Evolutionary conservation across 2,329 filamentous ascomycete genomes (phyloP).

Genomic region (Diaporthe sp.): DNA sequence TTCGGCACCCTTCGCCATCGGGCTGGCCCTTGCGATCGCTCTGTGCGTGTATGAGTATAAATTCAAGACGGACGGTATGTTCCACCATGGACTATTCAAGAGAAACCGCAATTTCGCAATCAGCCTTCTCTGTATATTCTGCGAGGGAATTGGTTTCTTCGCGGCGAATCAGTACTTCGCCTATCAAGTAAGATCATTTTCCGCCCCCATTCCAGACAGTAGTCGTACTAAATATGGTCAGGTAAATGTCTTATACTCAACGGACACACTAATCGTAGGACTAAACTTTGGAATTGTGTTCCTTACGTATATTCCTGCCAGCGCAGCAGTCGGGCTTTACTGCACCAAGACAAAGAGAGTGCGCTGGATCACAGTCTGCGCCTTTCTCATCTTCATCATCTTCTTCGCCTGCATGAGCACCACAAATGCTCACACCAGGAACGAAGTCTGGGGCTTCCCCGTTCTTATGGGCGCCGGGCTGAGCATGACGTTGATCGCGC

Average conservation of each 20-base stretch:
- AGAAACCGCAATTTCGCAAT: slow-evolving; percentile 55
- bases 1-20: slow-evolving; percentile 53
- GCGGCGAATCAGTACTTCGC: slow-evolving; percentile 59
- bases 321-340: slow-evolving; percentile 51
- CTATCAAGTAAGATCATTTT: slow-evolving; percentile 47
- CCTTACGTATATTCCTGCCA: slow-evolving; percentile 49
- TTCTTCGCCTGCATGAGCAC: slow-evolving; percentile 56
- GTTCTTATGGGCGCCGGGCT: slow-evolving; percentile 53
- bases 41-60: slow-evolving; percentile 53
- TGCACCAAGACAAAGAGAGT: slow-evolving; percentile 49
- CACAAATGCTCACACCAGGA: slow-evolving; percentile 44
- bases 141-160: slow-evolving; percentile 56
- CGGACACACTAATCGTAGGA: slow-evolving; percentile 51
- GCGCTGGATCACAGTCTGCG: slow-evolving; percentile 46
- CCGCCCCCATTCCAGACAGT: neutral
- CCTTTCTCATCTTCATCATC: slow-evolving; percentile 49
- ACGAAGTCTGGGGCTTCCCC: slow-evolving; percentile 54
- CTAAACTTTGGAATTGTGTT: slow-evolving; percentile 53
- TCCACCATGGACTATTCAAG: slow-evolving; percentile 56
- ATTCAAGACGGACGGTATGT: slow-evolving; percentile 56
- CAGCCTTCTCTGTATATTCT: slow-evolving; percentile 52
- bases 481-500: slow-evolving; percentile 52
- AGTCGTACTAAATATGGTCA: neutral
- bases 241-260: slow-evolving; percentile 53
- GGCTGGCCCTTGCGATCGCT: slow-evolving; percentile 47